Evolutionary conservation across 371 early-diverging fungal genomes (phyloP).

Genomic region (Spiromyces aspiralis): DNA sequence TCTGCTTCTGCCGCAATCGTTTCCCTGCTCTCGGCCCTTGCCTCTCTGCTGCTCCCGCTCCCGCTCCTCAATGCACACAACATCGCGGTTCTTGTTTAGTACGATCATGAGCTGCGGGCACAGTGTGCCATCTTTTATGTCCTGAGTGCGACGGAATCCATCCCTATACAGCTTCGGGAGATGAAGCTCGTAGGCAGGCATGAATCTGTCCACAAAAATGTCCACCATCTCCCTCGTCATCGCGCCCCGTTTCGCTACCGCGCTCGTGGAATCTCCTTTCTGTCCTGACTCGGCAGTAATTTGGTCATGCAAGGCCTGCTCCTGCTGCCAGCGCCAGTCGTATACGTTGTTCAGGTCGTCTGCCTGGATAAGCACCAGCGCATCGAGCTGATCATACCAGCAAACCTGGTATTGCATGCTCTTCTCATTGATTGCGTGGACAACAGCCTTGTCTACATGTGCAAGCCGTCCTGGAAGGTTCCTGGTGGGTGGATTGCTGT

Average conservation of each 20-base stretch:
- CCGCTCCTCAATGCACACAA: too few species aligned
- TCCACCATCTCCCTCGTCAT: conserved; percentile 51
- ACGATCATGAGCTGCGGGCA: neutral
- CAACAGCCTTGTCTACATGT: neutral
- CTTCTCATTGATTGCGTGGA: neutral
- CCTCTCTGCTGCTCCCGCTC: too few species aligned
- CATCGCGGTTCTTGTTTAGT: neutral
- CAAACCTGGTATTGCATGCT: conserved; percentile 29
- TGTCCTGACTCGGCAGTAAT: conserved; percentile 24
- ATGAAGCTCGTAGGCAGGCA: conserved; percentile 62
- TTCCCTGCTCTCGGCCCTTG: too few species aligned
- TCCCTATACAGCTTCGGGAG: neutral
- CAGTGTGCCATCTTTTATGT: neutral
- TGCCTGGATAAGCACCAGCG: conserved; percentile 55
- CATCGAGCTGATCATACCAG: conserved; percentile 48
- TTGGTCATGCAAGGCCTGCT: conserved; percentile 35
- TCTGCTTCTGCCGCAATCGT: too few species aligned
- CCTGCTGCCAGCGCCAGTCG: conserved; percentile 79
- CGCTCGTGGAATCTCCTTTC: neutral
- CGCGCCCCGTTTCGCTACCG: conserved; percentile 7
- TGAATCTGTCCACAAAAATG: conserved; percentile 74
- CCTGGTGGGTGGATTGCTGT: conserved; percentile 6
- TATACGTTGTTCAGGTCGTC: conserved; percentile 43
- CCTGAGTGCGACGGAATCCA: neutral
- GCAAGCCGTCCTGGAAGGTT: conserved; percentile 1